These are phyloP conservation scores for Moringa oleifera DNA, from an alignment of 345 rosid genomes.

Conservation along the genomic window DNA sequence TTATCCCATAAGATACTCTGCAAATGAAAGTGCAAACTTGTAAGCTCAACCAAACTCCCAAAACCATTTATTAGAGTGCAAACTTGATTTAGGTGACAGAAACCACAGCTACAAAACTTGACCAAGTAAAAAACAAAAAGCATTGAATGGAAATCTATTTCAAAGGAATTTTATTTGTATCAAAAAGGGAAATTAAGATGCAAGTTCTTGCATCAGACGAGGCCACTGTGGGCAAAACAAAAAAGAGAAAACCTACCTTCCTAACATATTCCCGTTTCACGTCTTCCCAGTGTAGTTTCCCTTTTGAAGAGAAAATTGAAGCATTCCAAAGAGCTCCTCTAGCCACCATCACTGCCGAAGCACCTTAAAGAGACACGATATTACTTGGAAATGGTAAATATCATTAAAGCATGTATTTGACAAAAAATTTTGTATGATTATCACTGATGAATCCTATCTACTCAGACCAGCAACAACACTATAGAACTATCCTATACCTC, in stretches of 20 bases:
- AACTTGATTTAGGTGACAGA: conserved; percentile 1
- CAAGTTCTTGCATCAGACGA: not conserved
- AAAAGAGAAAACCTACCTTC: conserved; percentile 40
- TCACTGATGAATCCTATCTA: too few relatives aligned
- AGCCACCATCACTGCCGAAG: conserved; percentile 86
- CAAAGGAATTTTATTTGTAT: not conserved
- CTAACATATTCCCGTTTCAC: conserved; percentile 62
- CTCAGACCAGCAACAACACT: too few relatives aligned
- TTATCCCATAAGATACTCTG: conserved; percentile 95
- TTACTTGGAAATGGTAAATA: conserved; percentile 2
- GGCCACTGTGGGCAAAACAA: not conserved
- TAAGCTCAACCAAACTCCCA: conserved; percentile 5
- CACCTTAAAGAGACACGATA: conserved; percentile 39
- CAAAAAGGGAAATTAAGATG: conserved; percentile 5
- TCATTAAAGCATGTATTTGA: not conserved
- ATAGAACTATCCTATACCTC: too few relatives aligned
- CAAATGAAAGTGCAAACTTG: conserved; percentile 15
- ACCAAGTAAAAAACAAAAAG: not conserved
- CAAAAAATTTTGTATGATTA: not conserved
- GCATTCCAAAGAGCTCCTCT: conserved; percentile 98
- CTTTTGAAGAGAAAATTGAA: conserved; percentile 77
- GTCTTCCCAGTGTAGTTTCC: conserved; percentile 67
- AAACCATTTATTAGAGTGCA: not conserved
- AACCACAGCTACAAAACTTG: conserved; percentile 4
- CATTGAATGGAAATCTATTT: not conserved